phyloP scores from a whole-genome alignment of 2,329 filamentous ascomycete genomes.

The Drechslerella coelobrocha region DNA sequence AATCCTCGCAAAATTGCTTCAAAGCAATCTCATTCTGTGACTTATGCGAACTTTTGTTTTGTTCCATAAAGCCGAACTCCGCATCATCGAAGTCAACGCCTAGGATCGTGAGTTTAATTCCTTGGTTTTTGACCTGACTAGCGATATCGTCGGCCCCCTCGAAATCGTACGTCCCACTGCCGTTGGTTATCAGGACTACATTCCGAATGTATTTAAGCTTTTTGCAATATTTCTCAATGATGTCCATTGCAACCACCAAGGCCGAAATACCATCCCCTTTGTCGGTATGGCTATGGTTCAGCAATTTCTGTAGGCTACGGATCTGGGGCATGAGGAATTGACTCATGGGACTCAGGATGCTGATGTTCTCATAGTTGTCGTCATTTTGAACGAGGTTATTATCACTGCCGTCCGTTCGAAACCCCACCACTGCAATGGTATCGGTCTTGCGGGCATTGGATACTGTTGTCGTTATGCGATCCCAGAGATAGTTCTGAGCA shows the following conservation, averaged over 20 bases:
- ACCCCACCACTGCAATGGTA: conserved; percentile 77
- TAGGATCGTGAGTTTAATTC: conserved; percentile 79
- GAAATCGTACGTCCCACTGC: conserved; percentile 72
- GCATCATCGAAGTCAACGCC: conserved; percentile 93
- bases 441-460: conserved; percentile 75
- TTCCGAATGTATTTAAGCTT: conserved; percentile 80
- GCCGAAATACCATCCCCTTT: conserved; percentile 85
- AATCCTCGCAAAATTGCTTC: conserved; percentile 70
- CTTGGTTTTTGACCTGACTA: conserved; percentile 74
- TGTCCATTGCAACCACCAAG: conserved; percentile 81
- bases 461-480: conserved; percentile 81
- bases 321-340: conserved; percentile 76
- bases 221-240: conserved; percentile 81
- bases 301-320: conserved; percentile 67
- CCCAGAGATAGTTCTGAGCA: conserved; percentile 91
- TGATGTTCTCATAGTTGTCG: conserved; percentile 80
- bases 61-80: conserved; percentile 90
- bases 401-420: conserved; percentile 77
- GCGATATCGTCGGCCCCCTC: conserved; percentile 75
- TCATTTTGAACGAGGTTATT: conserved; percentile 70
- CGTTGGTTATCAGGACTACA: conserved; percentile 87
- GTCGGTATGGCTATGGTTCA: conserved; percentile 72
- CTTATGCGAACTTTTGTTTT: conserved; percentile 77
- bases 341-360: conserved; percentile 69
- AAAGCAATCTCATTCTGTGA: conserved; percentile 77